Evolutionary conservation across 208 protist genomes (phyloP), one percentile per base, ranked within the genome.

Genomic region (Leishmania aethiopica): DNA sequence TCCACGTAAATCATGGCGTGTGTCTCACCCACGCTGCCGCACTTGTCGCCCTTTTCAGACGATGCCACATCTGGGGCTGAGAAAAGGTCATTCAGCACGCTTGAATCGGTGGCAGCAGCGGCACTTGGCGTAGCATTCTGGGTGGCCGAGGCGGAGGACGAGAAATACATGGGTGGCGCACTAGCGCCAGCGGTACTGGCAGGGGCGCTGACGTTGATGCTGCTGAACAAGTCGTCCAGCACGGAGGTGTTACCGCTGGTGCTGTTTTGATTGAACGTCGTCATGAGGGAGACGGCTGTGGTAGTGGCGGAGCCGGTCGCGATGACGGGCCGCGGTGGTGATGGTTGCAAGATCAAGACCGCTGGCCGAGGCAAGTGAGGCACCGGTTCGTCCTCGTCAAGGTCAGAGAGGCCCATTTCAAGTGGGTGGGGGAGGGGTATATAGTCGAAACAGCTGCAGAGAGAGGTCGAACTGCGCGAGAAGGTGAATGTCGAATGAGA

Each of bases 401-500:
- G 94, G 78, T 97, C 93, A 10, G 90, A 93, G 49, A 97, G 87
- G 35, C 93, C 89, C 91, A 97, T 96, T 49, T 37, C 53, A n/a
- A 70, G 42, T 32, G 17, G 8, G 28, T 5, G 60, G 10, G 17
- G 45, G 28, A 25, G 5, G 17, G 35, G n/a, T 10, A 17, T 49
- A 32, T 10, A 32, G 4, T 19, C 42, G 69, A 70, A 10, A 51
- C 28, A 42, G 47, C 17, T 6, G 37, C 8, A 35, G 70, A 53
- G 70, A 35, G 45, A 35, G 28, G n/a, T 13, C 13, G 73, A 62
- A 17, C 0, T 53, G 37, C n/a, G 37, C 40, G 40, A 40, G 17
- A 40, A 40, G 37, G 67, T 11, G n/a, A 4, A 11, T 3, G 10
- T 15, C 13, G 37, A 49, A 47, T 32, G 40, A 73, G 22, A n/a